phyloP scores from a whole-genome alignment of 2,329 filamentous ascomycete species.

The Talaromyces sp. region DNA sequence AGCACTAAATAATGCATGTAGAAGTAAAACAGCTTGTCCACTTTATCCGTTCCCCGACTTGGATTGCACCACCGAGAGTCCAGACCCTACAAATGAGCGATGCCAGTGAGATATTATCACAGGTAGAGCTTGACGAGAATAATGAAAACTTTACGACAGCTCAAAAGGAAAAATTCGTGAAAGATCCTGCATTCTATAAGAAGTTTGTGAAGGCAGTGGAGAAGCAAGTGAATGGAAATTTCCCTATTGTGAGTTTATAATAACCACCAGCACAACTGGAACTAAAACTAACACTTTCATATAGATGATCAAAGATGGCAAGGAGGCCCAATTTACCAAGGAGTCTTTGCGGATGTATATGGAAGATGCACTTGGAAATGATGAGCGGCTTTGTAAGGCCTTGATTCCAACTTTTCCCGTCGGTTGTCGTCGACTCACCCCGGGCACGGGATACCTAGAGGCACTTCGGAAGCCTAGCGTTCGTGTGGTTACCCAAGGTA shows the following conservation, averaged over 20 bases:
- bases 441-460: constrained; percentile 22
- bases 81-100: background rate
- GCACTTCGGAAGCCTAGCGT: background rate
- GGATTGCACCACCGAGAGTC: background rate
- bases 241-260: background rate
- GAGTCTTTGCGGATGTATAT: background rate
- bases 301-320: background rate
- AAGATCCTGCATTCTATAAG: background rate
- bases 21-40: background rate
- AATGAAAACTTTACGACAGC: background rate
- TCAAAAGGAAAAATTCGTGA: background rate
- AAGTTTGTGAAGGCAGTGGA: background rate
- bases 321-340: background rate
- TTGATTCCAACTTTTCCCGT: background rate
- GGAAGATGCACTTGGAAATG: background rate
- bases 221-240: background rate
- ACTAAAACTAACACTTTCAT: background rate
- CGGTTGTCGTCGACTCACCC: background rate
- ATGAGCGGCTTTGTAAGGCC: background rate
- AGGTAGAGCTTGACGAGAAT: background rate
- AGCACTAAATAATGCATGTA: background rate
- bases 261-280: no score
- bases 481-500: background rate
- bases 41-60: background rate
- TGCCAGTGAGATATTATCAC: background rate